Percentiles rank a stretch among this genome's conserved stretches.
Evolutionary conservation across 768 basidiomycete species (phyloP).

Genomic region (Tylopilus plumbeoviolaceoides): DNA sequence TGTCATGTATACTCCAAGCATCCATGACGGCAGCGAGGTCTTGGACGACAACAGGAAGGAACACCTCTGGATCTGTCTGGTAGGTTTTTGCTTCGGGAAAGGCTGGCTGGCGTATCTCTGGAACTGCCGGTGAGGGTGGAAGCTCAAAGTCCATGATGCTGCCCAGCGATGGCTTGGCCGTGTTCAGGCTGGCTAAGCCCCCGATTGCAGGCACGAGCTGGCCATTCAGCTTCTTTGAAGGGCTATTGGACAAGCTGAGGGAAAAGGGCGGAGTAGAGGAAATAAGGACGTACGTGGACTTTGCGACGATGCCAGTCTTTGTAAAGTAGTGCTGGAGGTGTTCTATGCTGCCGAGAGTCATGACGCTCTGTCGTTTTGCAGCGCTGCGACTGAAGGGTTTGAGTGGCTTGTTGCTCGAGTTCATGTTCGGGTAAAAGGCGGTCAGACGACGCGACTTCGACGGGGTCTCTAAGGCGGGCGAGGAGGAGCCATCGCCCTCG

Average conservation of each 20-base stretch:
- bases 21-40: conserved; percentile 62
- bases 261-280: background rate
- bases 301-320: conserved; percentile 74
- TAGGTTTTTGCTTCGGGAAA: conserved; percentile 58
- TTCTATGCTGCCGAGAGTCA: conserved; percentile 93
- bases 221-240: conserved; percentile 47
- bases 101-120: conserved; percentile 40
- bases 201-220: conserved; percentile 79
- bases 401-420: conserved; percentile 63
- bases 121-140: conserved; percentile 64
- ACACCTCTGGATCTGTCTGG: conserved; percentile 72
- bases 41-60: conserved; percentile 74
- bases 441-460: conserved; percentile 63
- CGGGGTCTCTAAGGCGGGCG: conserved; percentile 23
- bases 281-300: conserved; percentile 56
- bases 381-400: conserved; percentile 90
- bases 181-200: conserved; percentile 44
- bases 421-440: conserved; percentile 75
- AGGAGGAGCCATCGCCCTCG: conserved; percentile 33
- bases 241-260: conserved; percentile 27
- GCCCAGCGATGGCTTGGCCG: conserved; percentile 36
- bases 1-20: conserved; percentile 49
- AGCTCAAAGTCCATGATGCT: conserved; percentile 52
- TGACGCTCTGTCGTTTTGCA: conserved; percentile 89
- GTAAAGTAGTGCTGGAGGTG: conserved; percentile 95